A percentile compares a stretch with the other conserved stretches of the same genome.
These are phyloP conservation scores for Arthrobotrys megalospora DNA, from an alignment of 2,329 filamentous ascomycete genomes.

Conservation along the genomic window DNA sequence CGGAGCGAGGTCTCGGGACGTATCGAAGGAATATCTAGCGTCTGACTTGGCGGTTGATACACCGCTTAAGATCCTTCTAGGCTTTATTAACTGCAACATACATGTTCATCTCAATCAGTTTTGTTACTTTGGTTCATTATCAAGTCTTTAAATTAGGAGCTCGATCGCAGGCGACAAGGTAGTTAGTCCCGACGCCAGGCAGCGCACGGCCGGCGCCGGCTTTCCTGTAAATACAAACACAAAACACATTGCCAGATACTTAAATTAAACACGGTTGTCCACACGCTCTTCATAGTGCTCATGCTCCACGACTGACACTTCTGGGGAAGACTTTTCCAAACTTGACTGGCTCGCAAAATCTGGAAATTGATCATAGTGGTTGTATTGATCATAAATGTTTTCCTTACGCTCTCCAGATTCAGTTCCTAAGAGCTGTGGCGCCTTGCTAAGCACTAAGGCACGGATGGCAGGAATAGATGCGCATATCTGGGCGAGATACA, in stretches of 20 bases:
- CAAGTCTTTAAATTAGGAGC: no score
- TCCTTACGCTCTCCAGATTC: slow-evolving; percentile 26
- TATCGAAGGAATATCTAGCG: neutral
- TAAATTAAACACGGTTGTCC: slow-evolving; percentile 29
- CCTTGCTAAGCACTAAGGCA: slow-evolving; percentile 36
- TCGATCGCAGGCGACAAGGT: no score
- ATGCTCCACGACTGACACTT: slow-evolving; percentile 23
- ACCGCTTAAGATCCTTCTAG: no score
- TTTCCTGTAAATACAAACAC: neutral
- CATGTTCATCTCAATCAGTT: no score
- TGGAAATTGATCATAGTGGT: slow-evolving; percentile 40
- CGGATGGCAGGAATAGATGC: slow-evolving; percentile 42
- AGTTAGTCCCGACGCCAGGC: no score
- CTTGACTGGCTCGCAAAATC: slow-evolving; percentile 38
- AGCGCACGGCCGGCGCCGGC: no score
- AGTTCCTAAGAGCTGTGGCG: slow-evolving; percentile 24
- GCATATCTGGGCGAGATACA: slow-evolving; percentile 41
- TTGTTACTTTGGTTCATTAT: no score
- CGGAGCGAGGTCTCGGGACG: neutral
- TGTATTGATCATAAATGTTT: slow-evolving; percentile 28
- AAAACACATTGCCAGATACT: neutral
- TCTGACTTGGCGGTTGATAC: no score
- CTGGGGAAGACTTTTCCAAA: slow-evolving; percentile 24
- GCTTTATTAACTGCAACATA: no score
- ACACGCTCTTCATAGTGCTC: slow-evolving; percentile 13